phyloP scores from a whole-genome alignment of 768 basidiomycete genomes.

The Collybiopsis confluens region DNA sequence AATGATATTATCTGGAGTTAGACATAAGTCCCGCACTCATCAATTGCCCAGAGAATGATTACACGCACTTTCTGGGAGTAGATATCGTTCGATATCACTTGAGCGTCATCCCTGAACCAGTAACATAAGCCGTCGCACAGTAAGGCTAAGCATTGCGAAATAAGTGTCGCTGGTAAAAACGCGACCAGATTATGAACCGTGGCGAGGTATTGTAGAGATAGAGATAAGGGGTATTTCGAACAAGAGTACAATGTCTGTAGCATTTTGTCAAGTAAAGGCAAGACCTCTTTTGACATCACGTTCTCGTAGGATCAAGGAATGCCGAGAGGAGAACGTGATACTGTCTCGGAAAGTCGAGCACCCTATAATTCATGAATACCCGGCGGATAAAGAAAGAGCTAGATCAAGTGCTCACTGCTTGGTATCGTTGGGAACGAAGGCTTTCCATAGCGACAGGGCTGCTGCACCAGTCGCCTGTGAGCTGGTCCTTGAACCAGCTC shows the following conservation, averaged over 20 bases:
- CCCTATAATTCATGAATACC: background rate
- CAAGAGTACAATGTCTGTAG: constrained; percentile 33
- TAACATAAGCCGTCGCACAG: constrained; percentile 20
- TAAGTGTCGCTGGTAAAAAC: background rate
- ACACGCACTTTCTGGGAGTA: constrained; percentile 34
- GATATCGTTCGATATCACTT: constrained; percentile 25
- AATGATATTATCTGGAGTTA: constrained; percentile 19
- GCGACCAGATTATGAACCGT: constrained; percentile 27
- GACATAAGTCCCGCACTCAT: background rate
- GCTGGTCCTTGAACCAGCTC: constrained; percentile 35
- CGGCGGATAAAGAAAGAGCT: background rate
- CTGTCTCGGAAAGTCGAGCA: constrained; percentile 15
- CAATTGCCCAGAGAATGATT: constrained; percentile 4
- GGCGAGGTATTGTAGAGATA: constrained; percentile 28
- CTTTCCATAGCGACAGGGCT: background rate
- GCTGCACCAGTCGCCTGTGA: background rate
- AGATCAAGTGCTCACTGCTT: background rate
- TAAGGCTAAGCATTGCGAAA: background rate
- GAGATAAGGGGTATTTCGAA: constrained; percentile 18
- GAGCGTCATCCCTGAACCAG: constrained; percentile 32
- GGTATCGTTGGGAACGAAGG: background rate
- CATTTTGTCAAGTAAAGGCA: constrained; percentile 24
- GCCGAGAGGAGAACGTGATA: constrained; percentile 19
- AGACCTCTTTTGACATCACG: constrained; percentile 18
- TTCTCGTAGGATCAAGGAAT: constrained; percentile 13